Evolutionary conservation across 2,329 filamentous ascomycete genomes (phyloP).

Genomic region (Phyllosticta ampelicida): DNA sequence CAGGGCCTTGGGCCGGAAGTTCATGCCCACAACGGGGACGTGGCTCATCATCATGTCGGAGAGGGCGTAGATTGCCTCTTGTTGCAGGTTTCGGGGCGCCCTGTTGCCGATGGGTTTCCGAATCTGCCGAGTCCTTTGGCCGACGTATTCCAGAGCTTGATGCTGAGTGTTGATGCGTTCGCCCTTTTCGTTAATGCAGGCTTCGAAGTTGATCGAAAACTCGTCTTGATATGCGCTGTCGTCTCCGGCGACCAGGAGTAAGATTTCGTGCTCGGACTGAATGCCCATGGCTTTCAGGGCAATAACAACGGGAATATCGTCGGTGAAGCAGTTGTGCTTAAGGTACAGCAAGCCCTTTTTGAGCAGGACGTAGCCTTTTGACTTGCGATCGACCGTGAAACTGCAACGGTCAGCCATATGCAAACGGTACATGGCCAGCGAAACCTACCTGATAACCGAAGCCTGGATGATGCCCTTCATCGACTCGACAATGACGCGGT

Average conservation of each 20-base stretch:
- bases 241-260: slow-evolving; percentile 78
- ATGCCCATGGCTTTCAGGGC: slow-evolving; percentile 88
- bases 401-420: slow-evolving; percentile 34
- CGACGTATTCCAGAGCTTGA: slow-evolving; percentile 88
- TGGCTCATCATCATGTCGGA: slow-evolving; percentile 91
- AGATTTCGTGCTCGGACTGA: slow-evolving; percentile 87
- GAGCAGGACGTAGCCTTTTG: slow-evolving; percentile 88
- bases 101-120: slow-evolving; percentile 48
- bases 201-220: slow-evolving; percentile 91
- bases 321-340: slow-evolving; percentile 84
- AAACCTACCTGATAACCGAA: slow-evolving; percentile 62
- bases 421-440: not conserved
- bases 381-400: slow-evolving; percentile 95
- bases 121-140: slow-evolving; percentile 77
- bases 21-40: slow-evolving; percentile 79
- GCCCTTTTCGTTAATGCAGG: slow-evolving; percentile 62
- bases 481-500: slow-evolving; percentile 92
- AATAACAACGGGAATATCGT: slow-evolving; percentile 91
- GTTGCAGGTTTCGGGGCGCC: slow-evolving; percentile 62
- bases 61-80: slow-evolving; percentile 86
- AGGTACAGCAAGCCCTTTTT: slow-evolving; percentile 89
- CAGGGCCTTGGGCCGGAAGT: slow-evolving; percentile 93
- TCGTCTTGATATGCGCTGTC: slow-evolving; percentile 88
- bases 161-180: slow-evolving; percentile 71
- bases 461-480: slow-evolving; percentile 93